phyloP scores from a whole-genome alignment of 371 early-diverging fungal species.

The Encephalitozoon intestinalis region DNA sequence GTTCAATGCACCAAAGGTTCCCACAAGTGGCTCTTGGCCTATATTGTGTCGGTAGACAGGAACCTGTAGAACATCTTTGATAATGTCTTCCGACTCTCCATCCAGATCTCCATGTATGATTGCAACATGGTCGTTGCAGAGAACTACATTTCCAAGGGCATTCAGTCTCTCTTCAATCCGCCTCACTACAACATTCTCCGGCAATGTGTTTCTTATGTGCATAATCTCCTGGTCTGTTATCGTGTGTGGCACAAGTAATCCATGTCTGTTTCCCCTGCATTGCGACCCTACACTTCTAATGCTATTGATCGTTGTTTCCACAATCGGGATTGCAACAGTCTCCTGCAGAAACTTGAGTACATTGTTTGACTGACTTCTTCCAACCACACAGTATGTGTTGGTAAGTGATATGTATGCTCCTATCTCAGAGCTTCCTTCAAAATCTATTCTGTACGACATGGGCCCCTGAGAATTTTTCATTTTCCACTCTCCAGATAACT shows the following conservation, averaged over 20 bases:
- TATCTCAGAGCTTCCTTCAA: slow-evolving; percentile 96
- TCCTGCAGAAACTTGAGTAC: slow-evolving; percentile 63
- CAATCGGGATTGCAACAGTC: slow-evolving; percentile 91
- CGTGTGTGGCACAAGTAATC: slow-evolving; percentile 84
- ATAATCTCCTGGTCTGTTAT: slow-evolving; percentile 98
- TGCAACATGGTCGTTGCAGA: slow-evolving; percentile 98
- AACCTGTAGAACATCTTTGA: slow-evolving; percentile 88
- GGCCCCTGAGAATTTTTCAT: slow-evolving; percentile 4
- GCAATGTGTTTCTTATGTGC: slow-evolving; percentile 89
- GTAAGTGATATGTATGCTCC: slow-evolving; percentile 93
- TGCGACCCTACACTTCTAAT: slow-evolving; percentile 90
- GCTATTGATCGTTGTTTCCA: slow-evolving; percentile 93
- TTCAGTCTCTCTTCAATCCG: slow-evolving; percentile 93
- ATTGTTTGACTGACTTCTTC: slow-evolving; percentile 77
- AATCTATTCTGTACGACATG: slow-evolving; percentile 62
- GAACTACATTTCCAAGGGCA: slow-evolving; percentile 95
- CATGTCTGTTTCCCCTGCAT: slow-evolving; percentile 86
- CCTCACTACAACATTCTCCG: slow-evolving; percentile 83
- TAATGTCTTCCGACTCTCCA: slow-evolving; percentile 86
- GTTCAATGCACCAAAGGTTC: slow-evolving; percentile 85
- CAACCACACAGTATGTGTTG: slow-evolving; percentile 94
- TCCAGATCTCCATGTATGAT: slow-evolving; percentile 88
- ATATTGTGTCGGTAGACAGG: slow-evolving; percentile 97
- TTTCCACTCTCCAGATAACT: too few species aligned
- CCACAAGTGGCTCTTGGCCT: slow-evolving; percentile 92